Evolutionary conservation across 2,329 filamentous ascomycete species (phyloP), one percentile per base, ranked within the genome.

Genomic region (Hirsutella thompsonii): DNA sequence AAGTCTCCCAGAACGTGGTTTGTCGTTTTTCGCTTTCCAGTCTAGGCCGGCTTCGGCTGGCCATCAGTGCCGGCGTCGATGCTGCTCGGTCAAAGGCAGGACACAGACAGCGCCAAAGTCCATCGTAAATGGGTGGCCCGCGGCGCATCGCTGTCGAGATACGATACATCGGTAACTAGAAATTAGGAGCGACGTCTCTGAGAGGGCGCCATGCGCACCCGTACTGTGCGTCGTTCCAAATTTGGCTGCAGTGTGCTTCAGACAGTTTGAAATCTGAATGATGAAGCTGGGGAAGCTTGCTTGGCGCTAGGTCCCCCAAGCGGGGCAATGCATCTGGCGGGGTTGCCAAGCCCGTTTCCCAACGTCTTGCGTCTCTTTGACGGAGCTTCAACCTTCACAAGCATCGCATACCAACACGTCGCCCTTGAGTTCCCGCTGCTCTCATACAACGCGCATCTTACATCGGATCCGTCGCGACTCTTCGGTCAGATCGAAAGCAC

Each of bases 71-170:
- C 39, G 50, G 61, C 4, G 57, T 55, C 11, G 69, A 52, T 2
- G 58, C 52, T 4, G 50, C 43, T 6, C 58, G 48, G 49, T 74
- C 69, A 43, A 74, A 62, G 8, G 67, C 69, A 11, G 77, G 77
- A 51, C 74, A 81, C 14, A 82, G 61, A 52, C 72, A 79, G 53
- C 72, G 72, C 74, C 76, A 80, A 36, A 83, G 66, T 45, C 76
- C 74, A 55, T 82, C 77, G 29, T 68, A 52, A 2, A 64, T 55
- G 39, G 70, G 49, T 46, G 44, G 44, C 33, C 46, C 49, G 35
- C 51, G 50, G 44, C 54, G 55, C 59, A 62, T 62, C 11, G 16
- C 43, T 30, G 20, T 33, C 21, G 26, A 34, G n/a, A 41, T 10
- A 14, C 37, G 19, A n/a, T 14, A 16, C n/a, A 14, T 16, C 30